phyloP scores from a whole-genome alignment of 257 asterid species.

The Solanum commersonii region DNA sequence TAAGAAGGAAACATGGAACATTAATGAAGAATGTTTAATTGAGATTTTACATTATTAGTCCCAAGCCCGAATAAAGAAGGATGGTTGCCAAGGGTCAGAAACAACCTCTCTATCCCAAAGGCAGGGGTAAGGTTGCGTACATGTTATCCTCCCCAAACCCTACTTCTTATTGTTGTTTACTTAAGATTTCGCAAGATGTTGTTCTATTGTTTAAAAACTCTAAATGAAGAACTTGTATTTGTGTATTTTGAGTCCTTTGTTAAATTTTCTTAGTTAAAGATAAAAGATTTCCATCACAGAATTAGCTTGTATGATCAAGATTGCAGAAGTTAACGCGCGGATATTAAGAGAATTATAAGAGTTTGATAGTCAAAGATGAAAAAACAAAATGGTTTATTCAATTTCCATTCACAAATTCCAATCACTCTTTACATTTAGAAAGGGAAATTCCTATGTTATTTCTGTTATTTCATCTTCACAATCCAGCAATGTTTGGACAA shows the following conservation, averaged over 20 bases:
- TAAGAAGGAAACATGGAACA: background rate
- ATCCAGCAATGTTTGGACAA: constrained; percentile 39
- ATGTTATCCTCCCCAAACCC: background rate
- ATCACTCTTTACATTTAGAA: background rate
- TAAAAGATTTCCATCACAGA: background rate
- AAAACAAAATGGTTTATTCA: background rate
- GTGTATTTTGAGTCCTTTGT: background rate
- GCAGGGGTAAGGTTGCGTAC: background rate
- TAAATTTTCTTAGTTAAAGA: background rate
- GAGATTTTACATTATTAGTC: background rate
- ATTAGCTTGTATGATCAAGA: background rate
- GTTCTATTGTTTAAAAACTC: background rate
- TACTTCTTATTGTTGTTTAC: background rate
- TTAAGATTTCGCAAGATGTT: background rate
- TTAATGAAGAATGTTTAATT: too few species aligned
- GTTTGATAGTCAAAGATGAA: background rate
- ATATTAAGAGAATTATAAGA: background rate
- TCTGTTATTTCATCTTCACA: constrained; percentile 18
- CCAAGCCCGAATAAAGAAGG: background rate
- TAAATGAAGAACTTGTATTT: background rate
- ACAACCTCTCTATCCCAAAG: background rate
- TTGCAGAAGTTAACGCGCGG: background rate
- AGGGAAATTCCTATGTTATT: background rate
- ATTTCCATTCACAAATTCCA: background rate
- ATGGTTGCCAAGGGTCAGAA: background rate